phyloP scores from a whole-genome alignment of 345 rosid species.

The Clarkia xantiana region DNA sequence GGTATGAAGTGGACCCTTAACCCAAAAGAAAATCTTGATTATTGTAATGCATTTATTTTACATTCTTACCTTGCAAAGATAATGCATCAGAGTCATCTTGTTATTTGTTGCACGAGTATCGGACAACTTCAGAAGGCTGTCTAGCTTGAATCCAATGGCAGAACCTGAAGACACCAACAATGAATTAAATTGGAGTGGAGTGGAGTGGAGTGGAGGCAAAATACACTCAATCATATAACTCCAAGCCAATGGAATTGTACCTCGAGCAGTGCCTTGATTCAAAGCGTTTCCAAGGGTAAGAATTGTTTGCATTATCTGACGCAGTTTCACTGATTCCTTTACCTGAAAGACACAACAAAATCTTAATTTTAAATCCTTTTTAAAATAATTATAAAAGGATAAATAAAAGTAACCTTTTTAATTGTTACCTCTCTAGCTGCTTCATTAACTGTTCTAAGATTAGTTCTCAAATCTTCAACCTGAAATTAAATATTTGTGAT shows the following conservation, averaged over 20 bases:
- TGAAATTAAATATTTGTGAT: conserved; percentile 17
- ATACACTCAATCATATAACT: not conserved
- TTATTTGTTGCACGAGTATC: conserved; percentile 95
- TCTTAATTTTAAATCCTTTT: not conserved
- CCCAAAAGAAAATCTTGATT: too few species aligned
- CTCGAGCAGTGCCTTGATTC: conserved; percentile 97
- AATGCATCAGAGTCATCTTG: conserved; percentile 75
- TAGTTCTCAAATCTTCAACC: conserved; percentile 67
- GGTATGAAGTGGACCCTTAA: too few species aligned
- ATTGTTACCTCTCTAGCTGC: conserved; percentile 63
- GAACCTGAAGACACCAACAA: conserved; percentile 41
- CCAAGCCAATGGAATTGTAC: conserved; percentile 18
- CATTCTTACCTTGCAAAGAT: conserved; percentile 64
- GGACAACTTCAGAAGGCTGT: conserved; percentile 89
- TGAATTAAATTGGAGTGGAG: not conserved
- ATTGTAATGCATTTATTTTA: not conserved
- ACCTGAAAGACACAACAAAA: conserved; percentile 39
- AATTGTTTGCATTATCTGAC: conserved; percentile 97
- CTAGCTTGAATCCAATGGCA: conserved; percentile 95
- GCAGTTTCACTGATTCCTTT: conserved; percentile 78
- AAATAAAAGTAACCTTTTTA: conserved; percentile 3
- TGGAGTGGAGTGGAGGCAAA: not conserved
- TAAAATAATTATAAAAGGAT: not conserved
- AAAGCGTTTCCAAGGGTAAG: conserved; percentile 93
- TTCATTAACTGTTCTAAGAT: conserved; percentile 52